These are phyloP conservation scores for Colletotrichum tropicicola DNA, from an alignment of 2,329 filamentous ascomycete genomes.

Conservation along the genomic window DNA sequence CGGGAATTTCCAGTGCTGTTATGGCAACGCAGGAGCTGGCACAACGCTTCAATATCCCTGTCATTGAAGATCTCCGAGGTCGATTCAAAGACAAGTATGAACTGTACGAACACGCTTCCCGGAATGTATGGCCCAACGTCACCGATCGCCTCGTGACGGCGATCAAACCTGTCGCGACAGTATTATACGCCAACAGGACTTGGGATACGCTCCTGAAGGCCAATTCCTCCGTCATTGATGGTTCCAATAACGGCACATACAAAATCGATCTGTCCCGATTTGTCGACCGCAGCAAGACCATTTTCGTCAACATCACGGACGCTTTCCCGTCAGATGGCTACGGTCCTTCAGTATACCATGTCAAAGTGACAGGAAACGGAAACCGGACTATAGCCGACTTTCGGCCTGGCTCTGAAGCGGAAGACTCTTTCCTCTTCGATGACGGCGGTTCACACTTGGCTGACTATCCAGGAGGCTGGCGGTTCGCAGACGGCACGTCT, in stretches of 20 bases:
- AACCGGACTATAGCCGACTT: conserved; percentile 10
- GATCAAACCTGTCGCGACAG: not conserved
- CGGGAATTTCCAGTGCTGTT: not conserved
- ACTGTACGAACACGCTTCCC: not conserved
- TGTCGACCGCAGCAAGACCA: not conserved
- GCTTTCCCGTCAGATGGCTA: conserved; percentile 7
- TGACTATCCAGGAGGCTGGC: conserved; percentile 11
- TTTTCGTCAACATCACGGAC: conserved; percentile 4
- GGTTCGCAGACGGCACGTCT: conserved; percentile 6
- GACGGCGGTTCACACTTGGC: conserved; percentile 7
- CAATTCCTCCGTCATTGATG: not conserved
- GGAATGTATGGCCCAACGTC: not conserved
- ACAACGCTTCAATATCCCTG: not conserved
- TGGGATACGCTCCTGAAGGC: not conserved
- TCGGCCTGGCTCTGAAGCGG: not conserved
- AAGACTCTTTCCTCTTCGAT: conserved; percentile 4
- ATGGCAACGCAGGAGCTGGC: conserved; percentile 4
- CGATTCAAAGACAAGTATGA: conserved; percentile 8
- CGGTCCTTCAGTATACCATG: not conserved
- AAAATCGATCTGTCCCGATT: not conserved
- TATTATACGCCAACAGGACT: conserved; percentile 5
- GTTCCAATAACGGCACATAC: conserved; percentile 11
- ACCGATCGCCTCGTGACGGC: conserved; percentile 9
- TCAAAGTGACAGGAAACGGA: not conserved
- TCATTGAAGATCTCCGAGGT: conserved; percentile 1